A percentile compares a stretch with the other conserved stretches of the same genome.
Evolutionary conservation across 192 early-diverging fungal species (phyloP).

Genomic region (Podila minutissima): DNA sequence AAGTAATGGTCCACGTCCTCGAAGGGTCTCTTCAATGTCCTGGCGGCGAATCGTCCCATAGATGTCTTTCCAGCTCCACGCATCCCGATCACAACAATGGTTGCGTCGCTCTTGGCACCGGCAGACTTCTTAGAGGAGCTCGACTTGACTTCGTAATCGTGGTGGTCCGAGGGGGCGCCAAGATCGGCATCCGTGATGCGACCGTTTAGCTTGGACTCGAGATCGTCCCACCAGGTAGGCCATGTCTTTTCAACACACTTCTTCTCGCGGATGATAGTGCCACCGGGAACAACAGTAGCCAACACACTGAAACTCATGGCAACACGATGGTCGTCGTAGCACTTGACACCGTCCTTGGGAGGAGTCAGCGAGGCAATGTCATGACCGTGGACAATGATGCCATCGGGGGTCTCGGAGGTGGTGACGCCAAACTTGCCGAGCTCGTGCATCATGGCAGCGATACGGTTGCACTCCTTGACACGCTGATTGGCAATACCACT

Average conservation of each 20-base stretch:
- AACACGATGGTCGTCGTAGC: slow-evolving; percentile 98
- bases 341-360: slow-evolving; percentile 78
- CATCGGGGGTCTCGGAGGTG: slow-evolving; percentile 86
- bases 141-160: slow-evolving; percentile 35
- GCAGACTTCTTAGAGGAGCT: slow-evolving; percentile 10
- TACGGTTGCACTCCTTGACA: slow-evolving; percentile 98
- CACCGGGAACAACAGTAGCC: slow-evolving; percentile 76
- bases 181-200: slow-evolving; percentile 66
- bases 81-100: slow-evolving; percentile 98
- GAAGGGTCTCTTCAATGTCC: slow-evolving; percentile 73
- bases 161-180: slow-evolving; percentile 36
- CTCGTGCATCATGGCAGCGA: slow-evolving; percentile 95
- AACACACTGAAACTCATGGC: slow-evolving; percentile 97
- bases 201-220: slow-evolving; percentile 83
- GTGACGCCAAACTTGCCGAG: slow-evolving; percentile 89
- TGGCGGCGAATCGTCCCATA: slow-evolving; percentile 80
- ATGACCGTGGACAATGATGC: slow-evolving; percentile 86
- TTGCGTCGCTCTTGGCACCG: slow-evolving; percentile 50
- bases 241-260: slow-evolving; percentile 99
- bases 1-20: slow-evolving; percentile 92
- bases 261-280: slow-evolving; percentile 87
- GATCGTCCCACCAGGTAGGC: slow-evolving; percentile 98
- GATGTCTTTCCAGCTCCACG: slow-evolving; percentile 97
- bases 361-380: slow-evolving; percentile 59
- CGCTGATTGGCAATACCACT: slow-evolving; percentile 97